These are phyloP conservation scores for Ophiostoma fasciatum DNA, from an alignment of 2,329 filamentous ascomycete genomes.

Conservation along the genomic window DNA sequence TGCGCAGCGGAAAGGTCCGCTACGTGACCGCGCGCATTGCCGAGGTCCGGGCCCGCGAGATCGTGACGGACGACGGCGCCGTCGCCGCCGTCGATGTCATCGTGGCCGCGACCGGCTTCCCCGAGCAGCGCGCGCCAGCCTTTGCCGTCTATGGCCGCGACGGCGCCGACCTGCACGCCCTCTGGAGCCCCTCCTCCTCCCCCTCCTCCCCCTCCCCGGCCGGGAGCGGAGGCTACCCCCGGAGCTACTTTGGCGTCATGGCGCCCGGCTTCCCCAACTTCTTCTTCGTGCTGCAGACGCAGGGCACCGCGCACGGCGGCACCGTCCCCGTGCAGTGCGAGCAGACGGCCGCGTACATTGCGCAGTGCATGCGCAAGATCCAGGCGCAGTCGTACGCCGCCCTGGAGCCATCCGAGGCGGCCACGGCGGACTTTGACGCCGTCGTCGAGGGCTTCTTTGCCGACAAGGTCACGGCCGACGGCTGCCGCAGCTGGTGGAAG, in stretches of 20 bases:
- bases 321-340: slow-evolving; percentile 11
- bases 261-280: slow-evolving; percentile 16
- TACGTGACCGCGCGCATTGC: slow-evolving; percentile 18
- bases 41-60: slow-evolving; percentile 16
- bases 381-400: slow-evolving; percentile 7
- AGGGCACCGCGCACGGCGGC: slow-evolving; percentile 9
- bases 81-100: slow-evolving; percentile 18
- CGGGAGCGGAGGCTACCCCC: slow-evolving; percentile 4
- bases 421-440: slow-evolving; percentile 11
- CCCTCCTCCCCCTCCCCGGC: too few species aligned
- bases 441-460: slow-evolving; percentile 7
- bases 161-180: slow-evolving; percentile 10
- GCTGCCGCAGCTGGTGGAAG: slow-evolving; percentile 11
- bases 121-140: slow-evolving; percentile 12
- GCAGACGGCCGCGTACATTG: slow-evolving; percentile 9
- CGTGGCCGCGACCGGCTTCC: slow-evolving; percentile 17
- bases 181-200: slow-evolving; percentile 14
- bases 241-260: slow-evolving; percentile 14
- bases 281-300: slow-evolving; percentile 13
- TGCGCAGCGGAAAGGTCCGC: slow-evolving; percentile 16
- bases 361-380: slow-evolving; percentile 11
- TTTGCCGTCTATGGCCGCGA: slow-evolving; percentile 13
- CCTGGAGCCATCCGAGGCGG: slow-evolving; percentile 8
- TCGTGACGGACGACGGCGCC: slow-evolving; percentile 14
- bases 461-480: slow-evolving; percentile 5